Evolutionary conservation across 371 early-diverging fungal species (phyloP), one percentile per base, ranked within the genome.

Genomic region (Encephalitozoon cuniculi): DNA sequence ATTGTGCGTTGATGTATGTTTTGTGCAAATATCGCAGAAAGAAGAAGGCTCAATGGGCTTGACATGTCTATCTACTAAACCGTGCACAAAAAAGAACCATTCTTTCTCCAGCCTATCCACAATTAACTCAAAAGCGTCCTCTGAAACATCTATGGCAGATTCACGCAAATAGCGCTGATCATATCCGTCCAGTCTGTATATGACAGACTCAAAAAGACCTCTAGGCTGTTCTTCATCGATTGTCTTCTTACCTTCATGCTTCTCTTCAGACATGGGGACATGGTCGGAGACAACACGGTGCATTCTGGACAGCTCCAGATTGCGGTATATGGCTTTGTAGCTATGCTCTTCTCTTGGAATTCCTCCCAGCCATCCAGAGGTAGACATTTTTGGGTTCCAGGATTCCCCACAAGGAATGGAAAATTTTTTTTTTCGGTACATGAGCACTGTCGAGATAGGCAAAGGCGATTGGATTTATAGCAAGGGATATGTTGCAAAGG

Each of bases 81-180:
- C 78, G 54, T 76, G 46, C 34, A 74, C 71, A 63, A 75, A 53
- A 59, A 32, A 71, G 63, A 68, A 75, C 72, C 81, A 79, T 68
- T 83, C 81, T 69, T 83, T 83, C 34, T 81, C 81, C 23, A 83
- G 55, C n/a, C 79, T 64, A 66, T 83, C 83, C 41, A 83, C 64
- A 11, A 83, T 64, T 2, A 78, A 52, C 51, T 83, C 83, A 68
- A 78, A 83, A 4, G 37, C 6, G 26, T 72, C 39, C 34, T 40
- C 6, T 5, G 67, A 37, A 18, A 54, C 15, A 26, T 64, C 28
- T 12, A 23, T 53, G 12, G 9, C 4, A 21, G 39, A 37, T 46
- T 1, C 0, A 12, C 39, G 15, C 26, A 71, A 39, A 63, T 72
- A 72, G n/a, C 63, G 21, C 21, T 5, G 4, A 64, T 77, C 77